Percentiles rank a stretch among this genome's conserved stretches.
phyloP scores from a whole-genome alignment of 495 filamentous ascomycete genomes.

The Aspergillus campestris region DNA sequence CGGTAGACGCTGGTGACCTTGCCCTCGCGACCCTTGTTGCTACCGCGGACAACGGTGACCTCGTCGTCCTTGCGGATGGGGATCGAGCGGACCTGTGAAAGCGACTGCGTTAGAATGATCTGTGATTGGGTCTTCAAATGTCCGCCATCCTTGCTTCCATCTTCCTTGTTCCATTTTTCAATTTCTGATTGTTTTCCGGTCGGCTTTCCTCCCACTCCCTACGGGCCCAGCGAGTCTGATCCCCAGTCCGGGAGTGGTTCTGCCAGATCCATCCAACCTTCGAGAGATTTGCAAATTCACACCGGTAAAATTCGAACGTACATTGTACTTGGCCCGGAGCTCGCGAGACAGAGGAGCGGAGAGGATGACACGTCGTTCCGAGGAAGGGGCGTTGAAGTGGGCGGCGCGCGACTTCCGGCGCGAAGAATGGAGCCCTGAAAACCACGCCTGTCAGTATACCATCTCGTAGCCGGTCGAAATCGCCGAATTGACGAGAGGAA shows the following conservation, averaged over 20 bases:
- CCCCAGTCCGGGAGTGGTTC: conserved; percentile 1
- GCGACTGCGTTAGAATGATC: conserved; percentile 10
- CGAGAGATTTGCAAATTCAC: conserved; percentile 1
- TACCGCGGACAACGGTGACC: conserved; percentile 77
- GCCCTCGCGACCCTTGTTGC: conserved; percentile 91
- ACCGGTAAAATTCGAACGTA: conserved; percentile 36
- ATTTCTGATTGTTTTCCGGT: background rate
- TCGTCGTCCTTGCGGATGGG: conserved; percentile 98
- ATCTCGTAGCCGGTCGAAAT: background rate
- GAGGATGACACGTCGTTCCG: conserved; percentile 87
- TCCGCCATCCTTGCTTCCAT: background rate
- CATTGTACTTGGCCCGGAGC: conserved; percentile 91
- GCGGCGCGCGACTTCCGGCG: conserved; percentile 96
- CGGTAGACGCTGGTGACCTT: conserved; percentile 80
- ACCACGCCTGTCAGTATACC: conserved; percentile 17
- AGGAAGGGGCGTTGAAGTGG: conserved; percentile 89
- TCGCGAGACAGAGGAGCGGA: conserved; percentile 91
- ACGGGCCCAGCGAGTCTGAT: background rate
- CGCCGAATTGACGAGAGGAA: background rate
- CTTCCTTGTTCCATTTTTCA: background rate
- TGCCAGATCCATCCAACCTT: conserved; percentile 6
- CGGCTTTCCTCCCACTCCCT: background rate
- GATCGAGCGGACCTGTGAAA: conserved; percentile 80
- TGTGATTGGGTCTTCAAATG: background rate
- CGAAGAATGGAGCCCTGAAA: conserved; percentile 63